Evolutionary conservation across 139 green algal genomes (phyloP).

Genomic region (Micromonas pusilla): DNA sequence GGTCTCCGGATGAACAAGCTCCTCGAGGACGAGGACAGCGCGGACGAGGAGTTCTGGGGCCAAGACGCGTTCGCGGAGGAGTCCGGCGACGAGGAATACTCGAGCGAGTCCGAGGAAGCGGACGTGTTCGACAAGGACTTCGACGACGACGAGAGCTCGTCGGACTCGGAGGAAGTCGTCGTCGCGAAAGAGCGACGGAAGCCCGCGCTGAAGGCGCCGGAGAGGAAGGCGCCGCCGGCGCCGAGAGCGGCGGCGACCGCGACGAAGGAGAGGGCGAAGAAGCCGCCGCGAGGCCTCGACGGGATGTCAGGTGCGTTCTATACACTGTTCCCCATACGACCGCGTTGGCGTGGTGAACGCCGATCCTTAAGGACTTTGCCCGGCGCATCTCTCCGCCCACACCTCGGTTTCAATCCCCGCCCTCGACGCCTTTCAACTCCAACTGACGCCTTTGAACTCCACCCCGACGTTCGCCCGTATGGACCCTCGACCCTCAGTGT

Average conservation of each 20-base stretch:
- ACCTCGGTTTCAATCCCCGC: too few species aligned
- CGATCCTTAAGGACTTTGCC: too few species aligned
- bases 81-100: slow-evolving; percentile 60
- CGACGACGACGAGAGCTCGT: slow-evolving; percentile 47
- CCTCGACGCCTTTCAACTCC: too few species aligned
- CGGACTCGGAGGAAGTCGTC: neutral
- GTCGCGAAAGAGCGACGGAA: neutral
- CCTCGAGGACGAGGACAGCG: slow-evolving; percentile 43
- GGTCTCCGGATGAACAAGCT: slow-evolving; percentile 32
- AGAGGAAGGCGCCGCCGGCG: neutral
- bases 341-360: too few species aligned
- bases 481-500: too few species aligned
- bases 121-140: slow-evolving; percentile 75
- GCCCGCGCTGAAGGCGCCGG: slow-evolving; percentile 13
- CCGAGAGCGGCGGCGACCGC: neutral
- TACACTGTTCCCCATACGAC: too few species aligned
- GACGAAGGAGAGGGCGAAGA: neutral
- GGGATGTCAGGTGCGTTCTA: too few species aligned
- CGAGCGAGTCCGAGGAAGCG: slow-evolving; percentile 50
- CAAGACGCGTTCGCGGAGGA: slow-evolving; percentile 72
- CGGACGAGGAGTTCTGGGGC: slow-evolving; percentile 81
- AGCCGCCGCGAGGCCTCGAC: too few species aligned
- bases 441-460: too few species aligned
- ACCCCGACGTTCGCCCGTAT: too few species aligned
- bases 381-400: too few species aligned